Evolutionary conservation across 2,329 filamentous ascomycete species (phyloP), one percentile per base, ranked within the genome.

Genomic region (Alternaria panax): DNA sequence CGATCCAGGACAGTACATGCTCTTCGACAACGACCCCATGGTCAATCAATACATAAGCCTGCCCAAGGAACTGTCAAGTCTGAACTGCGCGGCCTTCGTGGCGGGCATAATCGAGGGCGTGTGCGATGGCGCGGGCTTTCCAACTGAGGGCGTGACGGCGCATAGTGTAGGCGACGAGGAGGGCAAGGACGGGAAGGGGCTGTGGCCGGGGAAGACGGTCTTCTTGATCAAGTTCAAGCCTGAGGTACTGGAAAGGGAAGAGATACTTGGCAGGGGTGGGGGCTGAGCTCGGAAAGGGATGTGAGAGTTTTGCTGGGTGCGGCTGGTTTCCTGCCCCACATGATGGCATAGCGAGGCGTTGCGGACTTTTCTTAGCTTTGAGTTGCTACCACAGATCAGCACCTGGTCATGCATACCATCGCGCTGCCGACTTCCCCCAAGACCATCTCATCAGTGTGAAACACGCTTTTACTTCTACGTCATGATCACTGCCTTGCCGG

Each of bases 121-220:
- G 11, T 97, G 95, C 79, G 95, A 98, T 79, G 94, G 93, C 8
- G 92, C 92, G 41, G 93, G 91, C 7, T 97, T 97, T 75, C 88
- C 90, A 46, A 94, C 92, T 0, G 80, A 82, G 59, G 89, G 90
- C 63, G 95, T 98, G 20, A 95, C 91, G 59, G 94, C 95, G 67
- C 95, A 99, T 90, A 71, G 87, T 84, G 79, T 86, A 28, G 80
- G 81, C 20, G 80, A 81, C 56, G 70, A 73, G 88, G 71, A 80
- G 64, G 59, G 80, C 80, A 68, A 86, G 85, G 76, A 86, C 78
- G 83, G 63, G 5, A 70, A 72, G 62, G 71, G 64, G 0, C 90
- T 98, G 88, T 98, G 94, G 93, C 95, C 95, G 0, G 92, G 92
- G 32, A 92, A 95, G 83, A 99, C 95, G 42, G 93, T 99, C 30